A percentile compares a stretch with the other conserved stretches of the same genome.
Conservation (phyloP, 1,284 basidiomycete genomes). For the Anthracocystis setariae region DNA sequence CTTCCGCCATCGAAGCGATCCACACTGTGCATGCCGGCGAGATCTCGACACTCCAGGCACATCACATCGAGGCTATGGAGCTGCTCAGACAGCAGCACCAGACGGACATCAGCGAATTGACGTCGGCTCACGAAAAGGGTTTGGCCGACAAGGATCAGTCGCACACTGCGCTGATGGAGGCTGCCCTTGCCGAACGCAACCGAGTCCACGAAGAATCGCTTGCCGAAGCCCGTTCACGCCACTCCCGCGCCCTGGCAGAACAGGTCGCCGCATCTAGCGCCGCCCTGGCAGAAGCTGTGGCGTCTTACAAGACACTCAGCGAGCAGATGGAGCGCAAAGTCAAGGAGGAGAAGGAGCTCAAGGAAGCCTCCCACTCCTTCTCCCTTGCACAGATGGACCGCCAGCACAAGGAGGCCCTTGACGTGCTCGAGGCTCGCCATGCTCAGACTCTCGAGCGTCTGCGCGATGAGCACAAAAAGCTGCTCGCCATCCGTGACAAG, state of each 20-base stretch:
- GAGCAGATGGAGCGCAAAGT: conserved; percentile 41
- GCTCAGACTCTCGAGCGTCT: conserved; percentile 19
- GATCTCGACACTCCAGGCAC: conserved; percentile 29
- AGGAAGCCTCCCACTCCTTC: conserved; percentile 39
- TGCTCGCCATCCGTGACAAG: conserved; percentile 27
- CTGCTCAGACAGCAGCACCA: conserved; percentile 38
- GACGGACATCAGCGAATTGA: conserved; percentile 22
- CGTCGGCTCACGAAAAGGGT: conserved; percentile 27
- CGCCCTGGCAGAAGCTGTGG: conserved; percentile 44
- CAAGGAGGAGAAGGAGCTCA: conserved; percentile 40
- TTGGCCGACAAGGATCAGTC: conserved; percentile 26
- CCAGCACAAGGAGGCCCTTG: conserved; percentile 36
- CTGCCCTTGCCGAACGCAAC: conserved; percentile 38
- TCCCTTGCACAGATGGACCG: conserved; percentile 44
- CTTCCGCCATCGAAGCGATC: conserved; percentile 28
- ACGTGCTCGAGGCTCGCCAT: conserved; percentile 32
- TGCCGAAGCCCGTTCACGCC: conserved; percentile 56
- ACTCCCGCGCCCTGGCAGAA: conserved; percentile 54
- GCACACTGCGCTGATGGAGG: conserved; percentile 32
- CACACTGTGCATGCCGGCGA: conserved; percentile 35
- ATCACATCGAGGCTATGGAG: conserved; percentile 39
- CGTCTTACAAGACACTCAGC: conserved; percentile 41
- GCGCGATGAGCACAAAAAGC: conserved; percentile 32
- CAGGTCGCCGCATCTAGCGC: conserved; percentile 51
- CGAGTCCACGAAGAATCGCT: conserved; percentile 52